Percentiles rank a stretch among this genome's conserved stretches.
phyloP scores from a whole-genome alignment of 352 stramenopile species.

The Thraustochytrium sp. region DNA sequence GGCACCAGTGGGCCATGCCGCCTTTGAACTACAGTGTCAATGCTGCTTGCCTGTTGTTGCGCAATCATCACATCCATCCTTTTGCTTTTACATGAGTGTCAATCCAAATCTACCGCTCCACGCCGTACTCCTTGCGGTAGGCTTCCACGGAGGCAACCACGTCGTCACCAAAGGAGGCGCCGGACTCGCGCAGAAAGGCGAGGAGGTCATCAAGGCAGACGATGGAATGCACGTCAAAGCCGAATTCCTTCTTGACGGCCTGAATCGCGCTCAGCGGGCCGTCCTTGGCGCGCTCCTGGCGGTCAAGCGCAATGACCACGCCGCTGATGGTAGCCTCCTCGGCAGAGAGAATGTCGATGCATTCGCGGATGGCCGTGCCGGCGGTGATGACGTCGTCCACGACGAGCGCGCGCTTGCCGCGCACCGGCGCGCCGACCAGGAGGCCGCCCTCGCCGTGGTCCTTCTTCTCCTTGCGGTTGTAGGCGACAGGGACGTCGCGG shows the following conservation, averaged over 20 bases:
- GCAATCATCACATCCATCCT: too few relatives aligned
- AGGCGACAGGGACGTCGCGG: conserved; percentile 88
- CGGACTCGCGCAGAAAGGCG: not conserved
- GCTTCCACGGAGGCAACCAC: not conserved
- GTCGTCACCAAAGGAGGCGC: not conserved
- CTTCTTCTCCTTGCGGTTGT: conserved; percentile 99
- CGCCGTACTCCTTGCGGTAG: conserved; percentile 35
- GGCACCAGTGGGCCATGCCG: too few relatives aligned
- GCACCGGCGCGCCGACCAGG: conserved; percentile 89
- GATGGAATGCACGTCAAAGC: conserved; percentile 33
- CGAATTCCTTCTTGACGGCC: conserved; percentile 37
- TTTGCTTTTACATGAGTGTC: not conserved
- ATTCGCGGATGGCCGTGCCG: conserved; percentile 94
- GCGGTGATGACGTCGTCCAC: conserved; percentile 99
- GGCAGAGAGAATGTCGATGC: conserved; percentile 75
- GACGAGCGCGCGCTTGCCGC: conserved; percentile 91
- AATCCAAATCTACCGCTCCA: not conserved
- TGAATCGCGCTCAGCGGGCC: conserved; percentile 20
- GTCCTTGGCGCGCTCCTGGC: conserved; percentile 69
- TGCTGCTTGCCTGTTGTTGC: too few relatives aligned
- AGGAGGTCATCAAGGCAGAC: conserved; percentile 35
- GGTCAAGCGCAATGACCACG: conserved; percentile 94
- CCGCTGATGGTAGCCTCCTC: conserved; percentile 85
- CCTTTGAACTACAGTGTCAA: too few relatives aligned
- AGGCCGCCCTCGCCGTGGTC: conserved; percentile 95